Base-by-base conservation (phyloP, 2,329 filamentous ascomycete species). In the Cercospora nicotianae region DNA sequence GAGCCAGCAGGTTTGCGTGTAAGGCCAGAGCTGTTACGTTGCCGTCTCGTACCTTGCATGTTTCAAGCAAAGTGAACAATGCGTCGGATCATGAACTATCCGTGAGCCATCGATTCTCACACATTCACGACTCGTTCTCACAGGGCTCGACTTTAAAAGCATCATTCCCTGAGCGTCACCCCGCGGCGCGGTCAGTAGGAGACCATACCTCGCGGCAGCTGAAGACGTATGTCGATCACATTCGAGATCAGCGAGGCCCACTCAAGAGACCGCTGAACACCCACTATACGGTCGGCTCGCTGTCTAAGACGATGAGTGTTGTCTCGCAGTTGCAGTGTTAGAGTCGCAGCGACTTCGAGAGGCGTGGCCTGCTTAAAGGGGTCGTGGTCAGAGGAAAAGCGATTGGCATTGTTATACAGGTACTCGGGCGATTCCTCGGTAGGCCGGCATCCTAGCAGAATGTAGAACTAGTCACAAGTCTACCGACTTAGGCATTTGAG, bases 141-240 rank as follows among this genome's bases (percentile, higher is more conserved):
- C 20, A 53, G 20, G 20, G 23, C 23, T 58, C 55, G 28, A 13
- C 26, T 33, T 33, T 33, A 28, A 53, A 64, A 39, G 36, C 23
- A 12, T 9, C 18, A 7, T 23, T 18, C n/a, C n/a, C 18, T 12
- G 12, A 45, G 28, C 18, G 31, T 13, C 18, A 28, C 8, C 57
- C 23, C n/a, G 18, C 30, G 30, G 10, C 16, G n/a, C 39, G 30
- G 16, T 28, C 63, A 60, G 9, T 53, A 31, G 26, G 30, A 36
- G 23, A 18, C 16, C n/a, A n/a, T 28, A 28, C 18, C 6, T 33
- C 42, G 36, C 45, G 20, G 26, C 65, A 45, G 12, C 55, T 60
- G 33, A 62, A 60, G 26, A 70, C 65, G n/a, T 70, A 70, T 53
- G 63, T 70, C 12, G 68, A 70, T 18, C 60, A 70, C 20, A 63